A percentile compares a stretch with the other conserved stretches of the same genome.
phyloP scores from a whole-genome alignment of 108 stramenopile genomes.

The Nitzschia sp. region DNA sequence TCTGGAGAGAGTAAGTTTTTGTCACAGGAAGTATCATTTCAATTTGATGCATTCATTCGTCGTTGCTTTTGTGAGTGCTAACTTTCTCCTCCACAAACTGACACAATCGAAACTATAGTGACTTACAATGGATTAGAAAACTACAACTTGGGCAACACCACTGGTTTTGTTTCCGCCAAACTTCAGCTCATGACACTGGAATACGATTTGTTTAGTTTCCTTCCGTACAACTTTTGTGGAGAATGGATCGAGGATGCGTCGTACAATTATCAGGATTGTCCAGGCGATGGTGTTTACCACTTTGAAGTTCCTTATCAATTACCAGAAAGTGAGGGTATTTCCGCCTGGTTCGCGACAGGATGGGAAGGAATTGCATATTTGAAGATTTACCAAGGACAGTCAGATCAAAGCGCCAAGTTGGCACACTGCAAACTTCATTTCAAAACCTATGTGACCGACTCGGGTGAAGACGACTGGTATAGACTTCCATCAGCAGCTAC shows the following conservation, averaged over 20 bases:
- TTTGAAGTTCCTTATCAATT: constrained; percentile 34
- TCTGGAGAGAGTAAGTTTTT: constrained; percentile 31
- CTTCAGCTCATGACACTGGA: constrained; percentile 34
- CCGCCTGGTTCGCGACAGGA: constrained; percentile 44
- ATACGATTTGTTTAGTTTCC: constrained; percentile 26
- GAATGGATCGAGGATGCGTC: constrained; percentile 14
- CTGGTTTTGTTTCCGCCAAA: constrained; percentile 28
- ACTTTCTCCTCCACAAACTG: too few relatives aligned
- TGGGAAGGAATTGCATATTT: constrained; percentile 29
- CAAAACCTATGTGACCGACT: constrained; percentile 28
- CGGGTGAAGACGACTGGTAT: constrained; percentile 13
- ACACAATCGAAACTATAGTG: constrained; percentile 6
- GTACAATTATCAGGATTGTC: constrained; percentile 23
- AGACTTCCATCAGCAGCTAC: constrained; percentile 34
- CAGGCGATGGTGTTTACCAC: constrained; percentile 30
- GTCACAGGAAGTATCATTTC: not conserved
- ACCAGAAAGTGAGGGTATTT: constrained; percentile 28
- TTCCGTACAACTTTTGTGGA: constrained; percentile 37
- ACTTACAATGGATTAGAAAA: constrained; percentile 18
- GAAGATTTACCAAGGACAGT: constrained; percentile 9
- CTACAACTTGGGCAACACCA: constrained; percentile 15
- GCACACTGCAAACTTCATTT: constrained; percentile 25
- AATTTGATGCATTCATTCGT: too few relatives aligned
- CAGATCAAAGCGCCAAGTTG: constrained; percentile 3
- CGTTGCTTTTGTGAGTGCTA: constrained; percentile 4